Base-by-base conservation (phyloP, 2,329 filamentous ascomycete genomes). In the Aspergillus tamarii region DNA sequence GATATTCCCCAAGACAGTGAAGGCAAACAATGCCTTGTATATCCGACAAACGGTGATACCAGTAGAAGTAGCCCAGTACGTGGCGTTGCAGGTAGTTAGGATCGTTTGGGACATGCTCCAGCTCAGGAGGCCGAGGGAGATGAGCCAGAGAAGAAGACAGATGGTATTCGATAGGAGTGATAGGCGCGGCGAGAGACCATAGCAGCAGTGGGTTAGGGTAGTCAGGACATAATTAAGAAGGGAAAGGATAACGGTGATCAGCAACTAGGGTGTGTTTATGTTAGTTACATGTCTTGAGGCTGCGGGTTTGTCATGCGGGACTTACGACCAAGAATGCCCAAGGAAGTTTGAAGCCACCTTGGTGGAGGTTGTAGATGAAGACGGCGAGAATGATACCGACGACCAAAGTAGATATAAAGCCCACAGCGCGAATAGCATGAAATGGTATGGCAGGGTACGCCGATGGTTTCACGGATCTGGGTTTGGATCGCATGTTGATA, bases 21-120 rank as follows among this genome's bases (percentile, higher is more conserved):
- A 88, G 36, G 82, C 77, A 74, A 87, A 88, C n/a, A 88, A 76
- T 12, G 84, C 82, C 74, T 88, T 88, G 80, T 88, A 89, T 62
- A 82, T 77, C 59, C 83, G 76, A 71, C 86, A 88, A 54, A 88
- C 80, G 73, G 82, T 81, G 60, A 88, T 81, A 3, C 86, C 87
- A 3, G 81, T 80, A 1, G 82, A 78, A 39, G 82, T 82, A n/a
- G 81, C 80, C 86, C 86, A 88, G 71, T 82, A 81, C 23, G 75
- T 70, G 3, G 74, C 69, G 52, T 78, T 81, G 76, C 86, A 88
- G 63, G 80, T 77, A 62, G 85, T 82, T 9, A 77, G 72, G 60
- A 89, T 75, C 0, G 86, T 88, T 57, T 80, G 77, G 46, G 80
- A 80, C 70, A 84, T 81, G 78, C 83, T 86, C 81, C 83, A 87